Evolutionary conservation across 495 filamentous ascomycete genomes (phyloP), one percentile per base, ranked within the genome.

Genomic region (Saxophila tyrrhenica): DNA sequence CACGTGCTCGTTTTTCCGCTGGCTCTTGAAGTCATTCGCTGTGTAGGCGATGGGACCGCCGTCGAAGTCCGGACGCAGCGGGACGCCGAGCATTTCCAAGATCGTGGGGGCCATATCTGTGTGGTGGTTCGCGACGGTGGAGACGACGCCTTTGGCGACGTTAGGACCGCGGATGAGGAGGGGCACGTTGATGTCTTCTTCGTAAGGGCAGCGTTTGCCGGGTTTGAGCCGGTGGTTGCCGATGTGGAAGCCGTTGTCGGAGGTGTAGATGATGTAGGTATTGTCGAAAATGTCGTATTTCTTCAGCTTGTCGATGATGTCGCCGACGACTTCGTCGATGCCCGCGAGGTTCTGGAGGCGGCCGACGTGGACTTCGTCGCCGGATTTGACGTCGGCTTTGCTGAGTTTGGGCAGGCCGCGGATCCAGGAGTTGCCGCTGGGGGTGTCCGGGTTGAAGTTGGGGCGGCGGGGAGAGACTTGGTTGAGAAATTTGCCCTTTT

Each of bases 231-330:
- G 74, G 61, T 87, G 84, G 55, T 87, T 83, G 22, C 81, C 78
- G 51, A 87, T 83, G 56, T 87, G 84, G 64, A 81, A 87, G 0
- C 84, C 84, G 57, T 87, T 87, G 58, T 87, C 84, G 0, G 78
- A 79, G 0, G 81, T 83, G 62, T 82, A 86, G 45, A 87, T 46
- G 7, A 87, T 73, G 53, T 80, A 86, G 0, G 84, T 44, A 44
- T 44, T 44, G 41, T 44, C 41, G 3, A 44, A n/a, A 17, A 44
- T 44, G 19, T 44, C 19, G 41, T 44, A 21, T n/a, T 44, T 5
- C 19, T 44, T 44, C 3, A 87, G 65, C 1, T 73, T 72, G 0
- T 59, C 52, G 1, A 87, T 64, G 1, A 86, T 55, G 0, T 64
- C 64, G 19, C 80, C 78, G 0, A 87, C 78, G 13, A 86, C 65